Evolutionary conservation across 805 yeast species (phyloP).

Genomic region (Blastobotrys mokoenaii): DNA sequence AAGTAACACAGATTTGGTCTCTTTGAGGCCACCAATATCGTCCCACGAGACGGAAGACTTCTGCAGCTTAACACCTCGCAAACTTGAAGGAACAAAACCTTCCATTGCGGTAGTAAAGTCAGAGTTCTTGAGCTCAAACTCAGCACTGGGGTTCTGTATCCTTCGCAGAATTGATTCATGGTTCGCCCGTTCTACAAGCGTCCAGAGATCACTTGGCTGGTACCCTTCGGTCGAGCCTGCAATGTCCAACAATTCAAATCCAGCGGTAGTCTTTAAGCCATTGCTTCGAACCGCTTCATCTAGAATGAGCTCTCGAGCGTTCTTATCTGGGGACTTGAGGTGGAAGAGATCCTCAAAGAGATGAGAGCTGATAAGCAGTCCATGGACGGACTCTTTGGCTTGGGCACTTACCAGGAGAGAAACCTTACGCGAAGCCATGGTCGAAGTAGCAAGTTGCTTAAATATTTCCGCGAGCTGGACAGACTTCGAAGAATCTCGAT

Average conservation of each 20-base stretch:
- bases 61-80: conserved; percentile 80
- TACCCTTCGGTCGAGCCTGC: conserved; percentile 78
- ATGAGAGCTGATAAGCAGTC: conserved; percentile 56
- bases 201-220: conserved; percentile 71
- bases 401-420: conserved; percentile 55
- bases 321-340: conserved; percentile 62
- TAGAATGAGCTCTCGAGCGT: conserved; percentile 44
- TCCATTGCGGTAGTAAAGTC: conserved; percentile 50
- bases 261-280: conserved; percentile 30
- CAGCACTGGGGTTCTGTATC: conserved; percentile 6
- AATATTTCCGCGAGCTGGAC: conserved; percentile 60
- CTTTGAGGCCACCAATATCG: conserved; percentile 81
- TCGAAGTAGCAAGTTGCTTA: conserved; percentile 36
- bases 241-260: conserved; percentile 41
- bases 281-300: conserved; percentile 33
- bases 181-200: conserved; percentile 53
- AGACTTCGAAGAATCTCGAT: conserved; percentile 52
- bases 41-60: conserved; percentile 70
- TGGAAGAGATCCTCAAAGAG: conserved; percentile 54
- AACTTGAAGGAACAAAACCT: conserved; percentile 68
- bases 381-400: conserved; percentile 58
- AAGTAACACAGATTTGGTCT: conserved; percentile 63
- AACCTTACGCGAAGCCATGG: conserved; percentile 35
- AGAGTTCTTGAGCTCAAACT: conserved; percentile 21
- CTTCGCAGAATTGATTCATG: conserved; percentile 26